These are phyloP conservation scores for Chaetomium olivaceum DNA, from an alignment of 2,329 filamentous ascomycete genomes.

Conservation along the genomic window DNA sequence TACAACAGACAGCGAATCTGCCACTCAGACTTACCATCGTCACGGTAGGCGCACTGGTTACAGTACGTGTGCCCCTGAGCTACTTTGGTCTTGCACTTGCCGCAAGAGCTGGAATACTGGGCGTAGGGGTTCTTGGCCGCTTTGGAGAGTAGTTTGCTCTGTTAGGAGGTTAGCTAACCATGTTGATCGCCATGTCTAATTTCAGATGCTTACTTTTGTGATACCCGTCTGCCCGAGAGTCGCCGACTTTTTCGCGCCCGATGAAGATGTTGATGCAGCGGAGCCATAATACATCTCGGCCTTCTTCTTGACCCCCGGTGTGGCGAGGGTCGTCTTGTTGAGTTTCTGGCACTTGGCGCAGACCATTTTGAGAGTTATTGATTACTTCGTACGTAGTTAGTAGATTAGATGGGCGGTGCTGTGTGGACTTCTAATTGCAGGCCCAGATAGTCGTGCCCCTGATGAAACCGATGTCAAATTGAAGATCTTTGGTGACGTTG, in stretches of 20 bases:
- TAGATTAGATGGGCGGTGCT: not conserved
- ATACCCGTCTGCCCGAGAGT: conserved; percentile 60
- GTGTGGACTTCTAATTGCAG: not conserved
- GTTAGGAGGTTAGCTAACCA: not conserved
- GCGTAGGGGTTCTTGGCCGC: conserved; percentile 67
- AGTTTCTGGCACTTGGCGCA: conserved; percentile 65
- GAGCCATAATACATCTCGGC: conserved; percentile 67
- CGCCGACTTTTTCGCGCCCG: conserved; percentile 47
- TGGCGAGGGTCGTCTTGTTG: conserved; percentile 62
- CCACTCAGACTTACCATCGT: conserved; percentile 51
- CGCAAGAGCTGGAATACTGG: conserved; percentile 60
- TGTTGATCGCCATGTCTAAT: not conserved
- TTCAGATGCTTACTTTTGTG: conserved; percentile 50
- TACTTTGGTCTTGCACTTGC: conserved; percentile 64
- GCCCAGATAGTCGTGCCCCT: not conserved
- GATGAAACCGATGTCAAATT: not conserved
- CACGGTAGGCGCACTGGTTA: conserved; percentile 63
- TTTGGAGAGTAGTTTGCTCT: conserved; percentile 66
- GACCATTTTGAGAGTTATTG: conserved; percentile 51
- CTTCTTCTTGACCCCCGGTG: conserved; percentile 66
- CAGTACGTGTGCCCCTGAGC: conserved; percentile 61
- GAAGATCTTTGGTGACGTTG: not conserved
- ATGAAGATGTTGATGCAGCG: conserved; percentile 46
- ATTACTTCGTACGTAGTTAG: too few relatives aligned
- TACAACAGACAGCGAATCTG: not conserved